Evolutionary conservation across 2,329 filamentous ascomycete genomes (phyloP), one percentile per base, ranked within the genome.

Genomic region (Ascochyta pisi): DNA sequence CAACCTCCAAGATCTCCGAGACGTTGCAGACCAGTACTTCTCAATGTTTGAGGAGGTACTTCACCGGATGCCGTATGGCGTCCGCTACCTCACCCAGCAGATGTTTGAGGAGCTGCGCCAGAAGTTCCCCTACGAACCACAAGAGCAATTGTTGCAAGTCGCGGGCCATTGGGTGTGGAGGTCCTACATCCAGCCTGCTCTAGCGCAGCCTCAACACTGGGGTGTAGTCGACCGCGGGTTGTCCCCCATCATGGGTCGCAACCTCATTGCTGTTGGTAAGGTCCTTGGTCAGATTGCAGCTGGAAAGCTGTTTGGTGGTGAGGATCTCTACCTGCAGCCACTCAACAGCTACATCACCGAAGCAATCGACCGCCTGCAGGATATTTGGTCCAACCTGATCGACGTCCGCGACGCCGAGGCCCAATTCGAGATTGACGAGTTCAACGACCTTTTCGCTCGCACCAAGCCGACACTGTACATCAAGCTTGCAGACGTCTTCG

Each of bases 381-480:
- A 89, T 12, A 91, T 95, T 40, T 91, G 90, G 77, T 84, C 83
- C 41, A 86, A 89, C 55, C 70, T 98, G 58, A 91, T 99, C 63
- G 86, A 89, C 12, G 90, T 98, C 12, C 87, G 90, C 13, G 89
- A 95, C 67, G 91, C 92, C 0, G 95, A 99, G 76, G 84, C 86
- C 48, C 95, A 95, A 23, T 99, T 98, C 71, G 93, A 98, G 75
- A 97, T 99, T 73, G 95, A 99, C 73, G 95, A 98, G 74, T 99
- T 95, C 84, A 98, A 97, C 73, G 95, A 99, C 71, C 84, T 99
- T 6, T 98, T 98, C 73, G 91, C 94, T 53, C 93, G 96, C 75
- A 95, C 92, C 62, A 96, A 96, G 77, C 95, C 95, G 6, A 98
- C 94, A 0, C 83, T 99, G n/a, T 99, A 98, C 80, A 96, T 99